phyloP scores from a whole-genome alignment of 768 basidiomycete species.

The Mycena vitilis region DNA sequence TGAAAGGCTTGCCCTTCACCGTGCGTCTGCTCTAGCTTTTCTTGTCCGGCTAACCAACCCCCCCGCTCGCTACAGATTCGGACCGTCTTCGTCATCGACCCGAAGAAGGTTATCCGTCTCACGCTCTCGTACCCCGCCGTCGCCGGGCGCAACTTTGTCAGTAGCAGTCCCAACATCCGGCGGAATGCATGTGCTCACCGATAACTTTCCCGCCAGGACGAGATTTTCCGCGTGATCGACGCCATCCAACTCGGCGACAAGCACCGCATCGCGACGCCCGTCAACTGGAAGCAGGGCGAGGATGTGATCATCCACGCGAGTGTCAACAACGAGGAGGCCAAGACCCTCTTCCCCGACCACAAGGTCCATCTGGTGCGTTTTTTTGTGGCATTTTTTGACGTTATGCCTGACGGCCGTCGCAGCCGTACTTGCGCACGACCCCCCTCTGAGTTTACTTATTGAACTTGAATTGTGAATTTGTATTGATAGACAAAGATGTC shows the following conservation, averaged over 20 bases:
- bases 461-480: background rate
- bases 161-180: background rate
- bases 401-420: constrained; percentile 23
- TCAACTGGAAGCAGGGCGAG: constrained; percentile 95
- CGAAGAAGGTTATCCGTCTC: constrained; percentile 93
- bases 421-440: constrained; percentile 93
- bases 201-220: constrained; percentile 45
- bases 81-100: constrained; percentile 97
- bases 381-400: background rate
- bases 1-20: constrained; percentile 94
- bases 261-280: constrained; percentile 87
- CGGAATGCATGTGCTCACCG: background rate
- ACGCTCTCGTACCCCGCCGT: constrained; percentile 94
- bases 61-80: constrained; percentile 69
- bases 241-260: constrained; percentile 94
- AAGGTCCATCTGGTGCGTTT: constrained; percentile 78
- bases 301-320: constrained; percentile 93
- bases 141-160: constrained; percentile 89
- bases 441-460: constrained; percentile 45
- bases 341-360: constrained; percentile 88
- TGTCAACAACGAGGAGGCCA: constrained; percentile 89
- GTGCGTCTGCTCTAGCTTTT: constrained; percentile 49
- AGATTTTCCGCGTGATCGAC: constrained; percentile 82
- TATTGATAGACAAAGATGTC: constrained; percentile 4
- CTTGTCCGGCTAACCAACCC: background rate